Evolutionary conservation across 148 eudicot species (phyloP).

Genomic region (Suaeda aralocaspica): DNA sequence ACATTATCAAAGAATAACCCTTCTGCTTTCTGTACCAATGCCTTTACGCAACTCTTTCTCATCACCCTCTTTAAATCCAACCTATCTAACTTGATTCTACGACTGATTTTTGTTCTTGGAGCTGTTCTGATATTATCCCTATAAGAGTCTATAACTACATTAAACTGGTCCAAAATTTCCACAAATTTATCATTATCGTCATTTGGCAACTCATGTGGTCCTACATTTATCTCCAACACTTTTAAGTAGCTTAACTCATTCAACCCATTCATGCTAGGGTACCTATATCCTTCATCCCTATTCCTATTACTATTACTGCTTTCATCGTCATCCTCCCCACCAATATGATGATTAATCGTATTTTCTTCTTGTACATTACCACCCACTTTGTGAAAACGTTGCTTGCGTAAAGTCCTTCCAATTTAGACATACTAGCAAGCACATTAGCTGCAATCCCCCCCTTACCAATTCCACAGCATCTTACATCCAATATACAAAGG

Average conservation of each 20-base stretch:
- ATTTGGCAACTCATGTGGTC: not conserved
- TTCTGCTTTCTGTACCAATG: not conserved
- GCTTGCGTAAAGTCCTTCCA: constrained; percentile 19
- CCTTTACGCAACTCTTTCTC: not conserved
- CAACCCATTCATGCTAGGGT: not conserved
- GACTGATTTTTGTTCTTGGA: too few species aligned
- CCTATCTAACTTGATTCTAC: not conserved
- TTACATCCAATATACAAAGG: constrained; percentile 20
- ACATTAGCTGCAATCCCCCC: constrained; percentile 3
- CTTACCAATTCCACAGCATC: not conserved
- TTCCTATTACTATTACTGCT: too few species aligned
- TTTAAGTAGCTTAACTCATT: not conserved
- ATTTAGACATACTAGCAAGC: constrained; percentile 3
- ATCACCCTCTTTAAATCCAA: not conserved
- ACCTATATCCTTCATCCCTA: not conserved
- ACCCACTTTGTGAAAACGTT: not conserved
- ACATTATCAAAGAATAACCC: not conserved
- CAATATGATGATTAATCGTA: too few species aligned
- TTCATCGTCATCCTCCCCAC: too few species aligned
- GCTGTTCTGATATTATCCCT: too few species aligned
- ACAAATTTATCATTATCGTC: not conserved
- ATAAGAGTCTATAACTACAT: not conserved
- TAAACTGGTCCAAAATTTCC: not conserved
- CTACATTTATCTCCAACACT: not conserved
- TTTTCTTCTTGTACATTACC: too few species aligned